phyloP scores from a whole-genome alignment of 2,329 filamentous ascomycete species.

The Hypoxylon sp. region DNA sequence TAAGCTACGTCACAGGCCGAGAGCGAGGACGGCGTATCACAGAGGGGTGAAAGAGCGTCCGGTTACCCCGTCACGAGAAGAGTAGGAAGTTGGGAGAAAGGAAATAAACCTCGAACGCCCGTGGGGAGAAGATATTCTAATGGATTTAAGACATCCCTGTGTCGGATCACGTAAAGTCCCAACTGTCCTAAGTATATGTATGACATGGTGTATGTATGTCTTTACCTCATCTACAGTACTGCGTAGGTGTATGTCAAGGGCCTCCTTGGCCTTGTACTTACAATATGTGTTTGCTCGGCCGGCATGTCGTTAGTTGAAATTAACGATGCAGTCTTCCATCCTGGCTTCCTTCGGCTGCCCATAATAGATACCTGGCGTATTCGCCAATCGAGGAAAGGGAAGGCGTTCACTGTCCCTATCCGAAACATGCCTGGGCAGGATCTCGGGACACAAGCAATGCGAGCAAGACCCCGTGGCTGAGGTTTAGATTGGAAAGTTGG shows the following conservation, averaged over 20 bases:
- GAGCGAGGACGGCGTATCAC: neutral
- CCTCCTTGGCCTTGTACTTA: too few species aligned
- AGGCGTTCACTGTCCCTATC: conserved; percentile 12
- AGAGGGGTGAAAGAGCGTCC: conserved; percentile 3
- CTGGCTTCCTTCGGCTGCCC: conserved; percentile 16
- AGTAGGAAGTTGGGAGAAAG: conserved; percentile 6
- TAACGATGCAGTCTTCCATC: conserved; percentile 9
- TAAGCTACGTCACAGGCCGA: conserved; percentile 10
- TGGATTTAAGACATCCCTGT: conserved; percentile 30
- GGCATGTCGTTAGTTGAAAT: conserved; percentile 15
- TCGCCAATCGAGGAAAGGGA: conserved; percentile 27
- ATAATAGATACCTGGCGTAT: neutral
- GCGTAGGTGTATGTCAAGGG: too few species aligned
- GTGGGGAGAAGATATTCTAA: conserved; percentile 17
- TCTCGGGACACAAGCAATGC: conserved; percentile 3
- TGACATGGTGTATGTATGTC: neutral
- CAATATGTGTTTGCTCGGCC: conserved; percentile 6
- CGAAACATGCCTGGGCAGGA: conserved; percentile 1
- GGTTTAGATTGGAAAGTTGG: conserved; percentile 25
- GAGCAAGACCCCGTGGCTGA: conserved; percentile 26
- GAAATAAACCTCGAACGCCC: conserved; percentile 7
- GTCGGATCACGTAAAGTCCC: neutral
- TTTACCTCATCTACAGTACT: neutral
- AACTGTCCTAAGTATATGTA: neutral
- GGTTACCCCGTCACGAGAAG: conserved; percentile 31